These are phyloP conservation scores for Euryodendron excelsum DNA, from an alignment of 148 eudicot species.

Conservation along the genomic window DNA sequence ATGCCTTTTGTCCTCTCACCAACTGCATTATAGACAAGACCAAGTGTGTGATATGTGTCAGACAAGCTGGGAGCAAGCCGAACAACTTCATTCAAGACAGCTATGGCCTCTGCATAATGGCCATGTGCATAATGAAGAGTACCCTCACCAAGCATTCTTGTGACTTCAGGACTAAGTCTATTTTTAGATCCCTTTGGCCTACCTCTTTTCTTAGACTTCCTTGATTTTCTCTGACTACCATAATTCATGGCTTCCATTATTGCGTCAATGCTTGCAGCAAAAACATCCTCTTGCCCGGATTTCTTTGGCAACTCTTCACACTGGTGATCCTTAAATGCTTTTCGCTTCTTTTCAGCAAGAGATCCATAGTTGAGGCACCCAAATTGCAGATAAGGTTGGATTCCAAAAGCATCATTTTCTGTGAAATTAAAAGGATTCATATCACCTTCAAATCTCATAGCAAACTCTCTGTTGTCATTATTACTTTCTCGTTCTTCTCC, in stretches of 20 bases:
- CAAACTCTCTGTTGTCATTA: background rate
- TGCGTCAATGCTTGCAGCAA: background rate
- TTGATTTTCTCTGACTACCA: background rate
- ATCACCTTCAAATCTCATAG: constrained; percentile 9
- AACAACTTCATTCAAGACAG: constrained; percentile 7
- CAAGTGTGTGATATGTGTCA: constrained; percentile 1
- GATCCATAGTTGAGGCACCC: background rate
- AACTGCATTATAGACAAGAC: constrained; percentile 3
- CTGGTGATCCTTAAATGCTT: background rate
- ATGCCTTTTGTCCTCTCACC: background rate
- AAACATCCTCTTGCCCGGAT: background rate
- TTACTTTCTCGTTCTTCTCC: background rate
- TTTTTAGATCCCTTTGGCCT: background rate
- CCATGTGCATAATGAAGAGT: constrained; percentile 10
- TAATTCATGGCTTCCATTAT: constrained; percentile 4
- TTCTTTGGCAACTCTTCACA: background rate
- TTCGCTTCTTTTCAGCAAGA: constrained; percentile 2
- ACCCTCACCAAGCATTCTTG: constrained; percentile 8
- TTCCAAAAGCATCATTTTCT: background rate
- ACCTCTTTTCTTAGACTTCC: background rate
- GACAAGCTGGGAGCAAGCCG: constrained; percentile 6
- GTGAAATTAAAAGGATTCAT: constrained; percentile 10
- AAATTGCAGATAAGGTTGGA: background rate
- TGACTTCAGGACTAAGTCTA: background rate
- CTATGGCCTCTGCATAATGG: constrained; percentile 3